Conservation (phyloP, 257 asterid species). For the Nicotiana sylvestris region DNA sequence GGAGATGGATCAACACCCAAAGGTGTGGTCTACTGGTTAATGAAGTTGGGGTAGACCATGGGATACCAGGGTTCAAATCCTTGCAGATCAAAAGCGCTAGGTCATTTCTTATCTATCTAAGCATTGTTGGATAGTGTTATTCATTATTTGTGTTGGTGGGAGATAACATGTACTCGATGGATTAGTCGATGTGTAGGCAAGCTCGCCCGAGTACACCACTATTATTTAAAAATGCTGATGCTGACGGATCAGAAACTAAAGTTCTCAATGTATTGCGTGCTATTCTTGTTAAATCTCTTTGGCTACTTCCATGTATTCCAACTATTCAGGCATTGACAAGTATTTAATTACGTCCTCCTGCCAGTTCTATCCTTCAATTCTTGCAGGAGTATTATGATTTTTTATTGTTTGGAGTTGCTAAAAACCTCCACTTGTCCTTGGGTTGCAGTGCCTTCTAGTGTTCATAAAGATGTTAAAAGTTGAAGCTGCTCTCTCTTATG, state of each 20-base stretch:
- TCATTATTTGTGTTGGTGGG: too few species aligned
- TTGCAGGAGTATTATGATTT: not conserved
- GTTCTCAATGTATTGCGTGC: not conserved
- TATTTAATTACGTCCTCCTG: not conserved
- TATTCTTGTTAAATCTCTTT: not conserved
- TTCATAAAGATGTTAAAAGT: not conserved
- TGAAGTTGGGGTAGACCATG: not conserved
- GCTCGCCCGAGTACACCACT: not conserved
- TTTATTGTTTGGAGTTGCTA: not conserved
- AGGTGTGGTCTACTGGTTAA: not conserved
- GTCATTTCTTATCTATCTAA: not conserved
- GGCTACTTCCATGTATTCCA: not conserved
- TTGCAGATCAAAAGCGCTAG: not conserved
- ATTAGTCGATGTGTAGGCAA: not conserved
- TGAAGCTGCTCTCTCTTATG: not conserved
- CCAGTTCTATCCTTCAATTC: not conserved
- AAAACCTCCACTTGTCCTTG: not conserved
- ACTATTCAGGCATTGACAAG: not conserved
- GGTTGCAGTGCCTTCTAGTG: not conserved
- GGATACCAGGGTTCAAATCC: not conserved
- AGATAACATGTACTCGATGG: not conserved
- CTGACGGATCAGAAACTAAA: not conserved
- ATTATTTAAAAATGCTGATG: not conserved
- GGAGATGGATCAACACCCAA: constrained; percentile 3
- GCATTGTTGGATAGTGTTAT: not conserved